A percentile compares a stretch with the other conserved stretches of the same genome.
Conservation (phyloP, 345 rosid species). For the Boechera stricta region DNA sequence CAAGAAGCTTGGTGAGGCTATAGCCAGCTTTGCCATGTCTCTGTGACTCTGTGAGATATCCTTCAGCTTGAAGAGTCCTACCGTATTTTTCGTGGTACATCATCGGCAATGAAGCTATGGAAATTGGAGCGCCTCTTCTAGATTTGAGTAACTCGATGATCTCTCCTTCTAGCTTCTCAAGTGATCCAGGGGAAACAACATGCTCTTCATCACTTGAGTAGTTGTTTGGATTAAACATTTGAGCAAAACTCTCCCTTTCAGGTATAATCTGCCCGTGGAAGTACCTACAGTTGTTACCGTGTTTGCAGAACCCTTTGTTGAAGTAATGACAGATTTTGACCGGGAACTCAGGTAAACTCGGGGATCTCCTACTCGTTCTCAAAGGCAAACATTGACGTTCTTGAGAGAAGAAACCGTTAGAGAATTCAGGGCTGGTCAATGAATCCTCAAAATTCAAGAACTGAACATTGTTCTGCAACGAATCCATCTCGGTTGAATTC, state of each 20-base stretch:
- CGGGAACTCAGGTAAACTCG: constrained; percentile 83
- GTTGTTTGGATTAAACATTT: constrained; percentile 53
- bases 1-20: constrained; percentile 93
- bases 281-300: constrained; percentile 83
- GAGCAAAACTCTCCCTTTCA: constrained; percentile 58
- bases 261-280: constrained; percentile 63
- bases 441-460: constrained; percentile 51
- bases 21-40: constrained; percentile 96
- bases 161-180: constrained; percentile 87
- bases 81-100: constrained; percentile 87
- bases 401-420: constrained; percentile 52
- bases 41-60: constrained; percentile 97
- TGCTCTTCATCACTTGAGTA: constrained; percentile 67
- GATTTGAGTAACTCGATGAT: constrained; percentile 76
- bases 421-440: constrained; percentile 51
- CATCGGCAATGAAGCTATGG: constrained; percentile 94
- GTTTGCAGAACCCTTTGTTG: constrained; percentile 85
- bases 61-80: constrained; percentile 89
- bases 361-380: constrained; percentile 70
- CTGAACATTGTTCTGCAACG: constrained; percentile 47
- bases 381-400: constrained; percentile 53
- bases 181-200: constrained; percentile 63
- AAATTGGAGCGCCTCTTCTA: constrained; percentile 85
- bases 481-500: constrained; percentile 52
- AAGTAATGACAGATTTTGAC: constrained; percentile 92